Conservation (phyloP, 2,329 filamentous ascomycete species). For the Nemania sp. region DNA sequence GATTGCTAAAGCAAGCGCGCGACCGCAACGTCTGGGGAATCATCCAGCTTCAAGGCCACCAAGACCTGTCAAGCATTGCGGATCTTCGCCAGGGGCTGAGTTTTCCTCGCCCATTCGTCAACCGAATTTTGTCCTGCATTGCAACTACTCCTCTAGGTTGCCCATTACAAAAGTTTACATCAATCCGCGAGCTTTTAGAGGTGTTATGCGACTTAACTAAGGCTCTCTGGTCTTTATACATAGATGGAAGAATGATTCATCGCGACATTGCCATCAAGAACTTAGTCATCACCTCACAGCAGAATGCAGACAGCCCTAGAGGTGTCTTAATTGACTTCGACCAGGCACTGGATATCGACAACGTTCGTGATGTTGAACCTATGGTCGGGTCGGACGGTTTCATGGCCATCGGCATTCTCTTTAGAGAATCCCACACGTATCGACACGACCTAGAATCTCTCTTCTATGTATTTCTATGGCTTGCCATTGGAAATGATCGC, state of each 20-base stretch:
- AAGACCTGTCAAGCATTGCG: background rate
- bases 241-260: background rate
- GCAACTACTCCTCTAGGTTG: background rate
- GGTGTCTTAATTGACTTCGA: background rate
- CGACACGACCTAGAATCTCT: background rate
- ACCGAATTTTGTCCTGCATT: background rate
- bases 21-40: background rate
- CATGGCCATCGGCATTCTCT: background rate
- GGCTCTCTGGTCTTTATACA: background rate
- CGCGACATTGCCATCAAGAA: background rate
- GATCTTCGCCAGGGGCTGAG: background rate
- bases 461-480: background rate
- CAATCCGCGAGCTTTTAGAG: background rate
- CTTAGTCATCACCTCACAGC: background rate
- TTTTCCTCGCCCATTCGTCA: background rate
- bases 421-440: background rate
- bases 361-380: background rate
- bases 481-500: background rate
- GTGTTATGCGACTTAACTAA: background rate
- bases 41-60: background rate
- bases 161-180: background rate
- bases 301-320: background rate
- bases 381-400: background rate
- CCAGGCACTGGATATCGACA: background rate
- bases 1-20: background rate